A percentile compares a stretch with the other conserved stretches of the same genome.
These are phyloP conservation scores for Pelagophyceae sp. DNA, from an alignment of 352 stramenopile genomes.

Conservation along the genomic window DNA sequence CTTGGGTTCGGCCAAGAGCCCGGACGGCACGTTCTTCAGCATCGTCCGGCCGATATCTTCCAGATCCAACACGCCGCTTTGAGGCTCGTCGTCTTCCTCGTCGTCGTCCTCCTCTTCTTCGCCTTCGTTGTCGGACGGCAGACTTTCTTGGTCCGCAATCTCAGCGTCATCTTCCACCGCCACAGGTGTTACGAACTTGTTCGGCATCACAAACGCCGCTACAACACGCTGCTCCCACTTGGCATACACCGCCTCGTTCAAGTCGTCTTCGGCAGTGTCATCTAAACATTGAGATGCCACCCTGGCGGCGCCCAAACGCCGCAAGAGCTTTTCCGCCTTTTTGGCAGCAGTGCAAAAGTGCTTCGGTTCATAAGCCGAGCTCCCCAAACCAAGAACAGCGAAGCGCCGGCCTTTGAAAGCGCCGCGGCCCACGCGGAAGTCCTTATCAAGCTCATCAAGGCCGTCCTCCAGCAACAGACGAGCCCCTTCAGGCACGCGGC, in stretches of 20 bases:
- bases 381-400: constrained; percentile 67
- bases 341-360: constrained; percentile 14
- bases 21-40: constrained; percentile 61
- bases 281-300: neutral
- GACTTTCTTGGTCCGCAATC: constrained; percentile 31
- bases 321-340: neutral
- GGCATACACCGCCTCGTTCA: neutral
- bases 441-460: constrained; percentile 69
- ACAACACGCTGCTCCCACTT: neutral
- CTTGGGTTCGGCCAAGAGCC: constrained; percentile 38
- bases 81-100: constrained; percentile 42
- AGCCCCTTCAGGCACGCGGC: neutral
- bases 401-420: constrained; percentile 56
- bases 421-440: constrained; percentile 68
- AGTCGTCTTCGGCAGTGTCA: neutral
- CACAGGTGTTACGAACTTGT: neutral
- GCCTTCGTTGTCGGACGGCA: constrained; percentile 29
- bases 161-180: constrained; percentile 36
- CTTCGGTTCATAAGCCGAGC: constrained; percentile 58
- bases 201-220: neutral
- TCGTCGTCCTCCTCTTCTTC: constrained; percentile 27
- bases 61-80: constrained; percentile 58
- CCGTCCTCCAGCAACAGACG: constrained; percentile 56
- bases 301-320: neutral
- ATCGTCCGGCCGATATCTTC: constrained; percentile 61